Evolutionary conservation across 1,284 basidiomycete genomes (phyloP).

Genomic region (Chondrostereum purpureum): DNA sequence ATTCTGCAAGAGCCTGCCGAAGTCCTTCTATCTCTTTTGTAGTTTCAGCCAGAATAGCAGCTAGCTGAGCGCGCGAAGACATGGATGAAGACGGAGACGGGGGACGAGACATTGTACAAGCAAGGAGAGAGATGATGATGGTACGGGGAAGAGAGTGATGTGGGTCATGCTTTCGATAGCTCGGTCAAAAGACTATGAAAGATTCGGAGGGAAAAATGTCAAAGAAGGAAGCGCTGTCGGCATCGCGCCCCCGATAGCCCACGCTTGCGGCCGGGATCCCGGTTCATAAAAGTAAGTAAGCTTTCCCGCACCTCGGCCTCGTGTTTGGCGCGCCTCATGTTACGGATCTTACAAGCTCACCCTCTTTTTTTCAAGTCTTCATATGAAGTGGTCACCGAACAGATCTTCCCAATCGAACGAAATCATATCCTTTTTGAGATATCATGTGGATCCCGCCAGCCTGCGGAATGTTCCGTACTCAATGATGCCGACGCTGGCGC

Average conservation of each 20-base stretch:
- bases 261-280: not conserved
- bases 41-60: too few species aligned
- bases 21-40: constrained; percentile 8
- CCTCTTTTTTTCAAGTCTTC: not conserved
- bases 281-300: not conserved
- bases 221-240: not conserved
- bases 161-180: not conserved
- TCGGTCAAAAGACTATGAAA: not conserved
- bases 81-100: too few species aligned
- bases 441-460: not conserved
- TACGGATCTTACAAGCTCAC: too few species aligned
- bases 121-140: not conserved
- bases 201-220: not conserved
- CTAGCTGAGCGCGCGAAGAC: too few species aligned
- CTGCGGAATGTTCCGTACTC: not conserved
- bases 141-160: not conserved
- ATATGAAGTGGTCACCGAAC: not conserved
- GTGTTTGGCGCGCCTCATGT: not conserved
- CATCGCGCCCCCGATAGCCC: not conserved
- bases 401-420: not conserved
- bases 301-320: not conserved
- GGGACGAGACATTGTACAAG: not conserved
- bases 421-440: not conserved
- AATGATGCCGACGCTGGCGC: not conserved
- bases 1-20: constrained; percentile 7